Conservation (phyloP, 768 basidiomycete genomes). For the Pisolithus marmoratus region DNA sequence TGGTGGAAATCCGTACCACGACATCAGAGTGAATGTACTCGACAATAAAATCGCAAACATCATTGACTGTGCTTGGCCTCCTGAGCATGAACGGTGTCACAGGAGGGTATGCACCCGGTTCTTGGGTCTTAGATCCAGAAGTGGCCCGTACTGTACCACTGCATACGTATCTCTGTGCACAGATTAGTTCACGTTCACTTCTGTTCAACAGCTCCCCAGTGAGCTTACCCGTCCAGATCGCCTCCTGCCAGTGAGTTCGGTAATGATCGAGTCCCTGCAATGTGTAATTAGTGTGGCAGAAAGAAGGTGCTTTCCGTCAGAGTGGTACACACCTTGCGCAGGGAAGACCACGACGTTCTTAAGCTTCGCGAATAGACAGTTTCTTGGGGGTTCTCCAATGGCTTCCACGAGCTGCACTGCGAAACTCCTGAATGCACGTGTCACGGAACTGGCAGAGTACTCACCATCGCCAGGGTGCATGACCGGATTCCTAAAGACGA, state of each 20-base stretch:
- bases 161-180: conserved; percentile 54
- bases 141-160: conserved; percentile 48
- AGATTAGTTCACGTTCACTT: neutral
- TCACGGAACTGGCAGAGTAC: conserved; percentile 3
- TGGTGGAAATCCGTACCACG: conserved; percentile 41
- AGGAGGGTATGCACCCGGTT: conserved; percentile 47
- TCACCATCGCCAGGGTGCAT: conserved; percentile 72
- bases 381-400: conserved; percentile 61
- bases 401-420: conserved; percentile 66
- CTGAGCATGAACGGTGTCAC: conserved; percentile 32
- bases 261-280: conserved; percentile 51
- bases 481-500: conserved; percentile 68
- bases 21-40: conserved; percentile 83
- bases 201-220: neutral
- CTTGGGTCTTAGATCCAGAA: conserved; percentile 47
- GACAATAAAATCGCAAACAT: conserved; percentile 76
- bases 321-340: conserved; percentile 38
- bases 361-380: conserved; percentile 53
- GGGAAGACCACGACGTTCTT: conserved; percentile 72
- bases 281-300: neutral
- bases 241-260: conserved; percentile 73
- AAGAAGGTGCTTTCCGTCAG: conserved; percentile 13
- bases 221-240: conserved; percentile 68
- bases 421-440: conserved; percentile 1
- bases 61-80: conserved; percentile 52